phyloP scores from a whole-genome alignment of 441 rosid species.

The Codiaeum variegatum region DNA sequence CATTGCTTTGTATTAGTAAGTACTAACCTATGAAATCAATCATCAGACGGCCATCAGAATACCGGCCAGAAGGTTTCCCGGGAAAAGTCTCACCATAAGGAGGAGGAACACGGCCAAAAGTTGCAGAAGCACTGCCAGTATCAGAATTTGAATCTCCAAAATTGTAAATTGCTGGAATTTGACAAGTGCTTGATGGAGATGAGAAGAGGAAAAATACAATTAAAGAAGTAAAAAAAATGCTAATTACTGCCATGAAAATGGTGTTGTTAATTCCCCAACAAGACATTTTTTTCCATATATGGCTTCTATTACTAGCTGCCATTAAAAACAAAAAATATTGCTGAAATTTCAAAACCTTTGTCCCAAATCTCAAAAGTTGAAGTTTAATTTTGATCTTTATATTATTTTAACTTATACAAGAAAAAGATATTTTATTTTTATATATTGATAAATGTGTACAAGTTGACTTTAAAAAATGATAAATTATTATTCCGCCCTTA shows the following conservation, averaged over 20 bases:
- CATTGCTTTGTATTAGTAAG: not conserved
- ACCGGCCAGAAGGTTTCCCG: slow-evolving; percentile 6
- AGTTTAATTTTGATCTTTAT: not conserved
- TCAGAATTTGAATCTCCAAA: slow-evolving; percentile 46
- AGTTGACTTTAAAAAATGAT: not conserved
- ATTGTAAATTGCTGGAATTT: slow-evolving; percentile 35
- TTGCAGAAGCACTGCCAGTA: slow-evolving; percentile 31
- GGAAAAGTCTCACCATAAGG: slow-evolving; percentile 5
- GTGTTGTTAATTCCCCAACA: not conserved
- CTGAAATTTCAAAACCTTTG: not conserved
- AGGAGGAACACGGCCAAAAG: not conserved
- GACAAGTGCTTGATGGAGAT: slow-evolving; percentile 16
- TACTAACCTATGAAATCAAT: slow-evolving; percentile 9
- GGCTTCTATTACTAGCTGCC: not conserved
- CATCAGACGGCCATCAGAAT: not conserved
- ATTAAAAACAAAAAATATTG: not conserved
- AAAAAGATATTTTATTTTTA: not conserved
- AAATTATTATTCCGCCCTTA: too few relatives aligned
- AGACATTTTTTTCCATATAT: not conserved
- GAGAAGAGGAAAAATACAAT: not conserved
- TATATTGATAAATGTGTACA: not conserved
- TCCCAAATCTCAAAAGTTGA: not conserved
- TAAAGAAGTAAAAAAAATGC: not conserved
- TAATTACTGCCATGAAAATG: not conserved
- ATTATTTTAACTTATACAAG: not conserved